Base-by-base conservation (phyloP, 2,329 filamentous ascomycete species). In the Colletotrichum phormii region DNA sequence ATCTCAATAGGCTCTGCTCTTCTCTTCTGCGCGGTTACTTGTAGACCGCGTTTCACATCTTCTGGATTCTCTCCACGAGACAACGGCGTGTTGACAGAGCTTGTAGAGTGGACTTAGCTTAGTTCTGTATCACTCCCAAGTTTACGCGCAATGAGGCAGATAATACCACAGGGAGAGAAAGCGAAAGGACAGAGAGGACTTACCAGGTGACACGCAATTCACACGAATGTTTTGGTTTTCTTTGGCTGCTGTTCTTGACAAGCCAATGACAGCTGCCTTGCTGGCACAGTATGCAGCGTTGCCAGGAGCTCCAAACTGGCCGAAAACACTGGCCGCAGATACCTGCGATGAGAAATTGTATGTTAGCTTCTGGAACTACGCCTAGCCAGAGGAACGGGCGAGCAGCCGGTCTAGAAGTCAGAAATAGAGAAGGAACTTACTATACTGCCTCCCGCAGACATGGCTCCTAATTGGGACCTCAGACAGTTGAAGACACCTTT, bases 271-370 rank as follows among this genome's bases (percentile, higher is more conserved):
- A 9, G 79, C 81, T 71, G 81, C 78, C 72, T 83, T 83, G 76
- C 81, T 83, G 8, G 81, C 80, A 31, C 79, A 79, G 71, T 82
- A 82, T 29, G 81, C 80, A 7, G 75, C 79, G 58, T 82, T 77
- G 31, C 42, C 42, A 49, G 42, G 42, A 49, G 42, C 42, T 1
- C 42, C 42, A 5, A 49, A 49, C 4, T 49, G 42, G n/a, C 42
- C 42, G 18, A 49, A 49, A 5, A 49, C 42, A 49, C 42, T 49
- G 1, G 42, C 42, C 18, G 42, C 42, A 49, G 42, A 49, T 49
- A 49, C 42, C 42, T 49, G 0, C 8, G 4, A 49, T n/a, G 4
- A 49, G 11, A 9, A 22, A 18, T 18, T n/a, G 22, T 7, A 1
- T 49, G 18, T 49, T 18, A 49, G 42, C 42, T 22, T 49, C 42